A percentile compares a stretch with the other conserved stretches of the same genome.
Evolutionary conservation across 2,329 filamentous ascomycete genomes (phyloP).

Genomic region (Colletotrichum siamense): DNA sequence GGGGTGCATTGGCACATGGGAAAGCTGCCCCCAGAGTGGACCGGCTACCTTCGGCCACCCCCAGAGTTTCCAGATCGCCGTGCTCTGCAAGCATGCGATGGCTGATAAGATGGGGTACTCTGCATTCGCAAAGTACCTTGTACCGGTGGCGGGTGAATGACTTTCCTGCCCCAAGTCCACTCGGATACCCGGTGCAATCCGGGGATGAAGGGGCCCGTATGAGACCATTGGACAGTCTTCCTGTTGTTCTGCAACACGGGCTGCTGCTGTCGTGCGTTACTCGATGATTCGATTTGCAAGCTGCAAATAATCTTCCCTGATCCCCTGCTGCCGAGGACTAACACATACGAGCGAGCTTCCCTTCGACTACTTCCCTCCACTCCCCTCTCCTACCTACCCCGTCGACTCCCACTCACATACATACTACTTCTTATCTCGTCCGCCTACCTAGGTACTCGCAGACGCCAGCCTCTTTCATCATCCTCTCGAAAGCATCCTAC

Average conservation of each 20-base stretch:
- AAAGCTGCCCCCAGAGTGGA: neutral
- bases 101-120: neutral
- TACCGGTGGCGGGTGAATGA: conserved; percentile 16
- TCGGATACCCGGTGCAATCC: neutral
- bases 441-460: neutral
- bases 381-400: neutral
- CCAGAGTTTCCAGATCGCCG: neutral
- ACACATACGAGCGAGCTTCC: conserved; percentile 2
- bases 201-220: neutral
- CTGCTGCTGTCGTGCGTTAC: neutral
- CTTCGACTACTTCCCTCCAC: neutral
- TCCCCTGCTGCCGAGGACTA: conserved; percentile 2
- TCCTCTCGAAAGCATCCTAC: neutral
- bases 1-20: neutral
- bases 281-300: neutral
- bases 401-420: neutral
- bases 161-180: conserved; percentile 1
- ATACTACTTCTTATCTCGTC: neutral
- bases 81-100: neutral
- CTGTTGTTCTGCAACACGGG: neutral
- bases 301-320: conserved; percentile 2
- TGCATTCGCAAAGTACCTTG: neutral
- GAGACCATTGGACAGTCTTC: neutral
- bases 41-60: conserved; percentile 14
- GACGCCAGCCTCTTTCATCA: neutral